Base-by-base conservation (phyloP, 495 filamentous ascomycete genomes). In the Penicillium samsonianum region DNA sequence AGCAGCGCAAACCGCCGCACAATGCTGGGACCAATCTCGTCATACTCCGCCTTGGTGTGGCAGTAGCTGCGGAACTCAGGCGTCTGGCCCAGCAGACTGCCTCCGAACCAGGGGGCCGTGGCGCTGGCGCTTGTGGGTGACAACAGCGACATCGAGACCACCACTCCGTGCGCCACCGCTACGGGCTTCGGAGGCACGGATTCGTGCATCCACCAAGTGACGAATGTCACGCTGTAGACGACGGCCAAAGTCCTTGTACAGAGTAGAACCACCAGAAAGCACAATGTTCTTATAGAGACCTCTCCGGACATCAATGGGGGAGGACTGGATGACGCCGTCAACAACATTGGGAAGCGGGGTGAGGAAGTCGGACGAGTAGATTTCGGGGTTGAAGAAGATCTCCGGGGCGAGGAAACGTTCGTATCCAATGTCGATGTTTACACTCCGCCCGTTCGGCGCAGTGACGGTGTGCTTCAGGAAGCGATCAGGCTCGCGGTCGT, bases 261-360 rank as follows among this genome's bases (percentile, higher is more conserved):
- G 79, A 11, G 94, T 98, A 52, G 91, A 96, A 53, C 94, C 94
- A 62, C 94, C 94, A 8, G 93, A 97, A 33, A 98, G 81, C 5
- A 98, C 94, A 75, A 98, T 98, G 74, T 98, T 98, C 87, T 98
- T 98, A 81, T 98, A 98, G 7, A 98, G 84, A 22, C 94, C 94
- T 74, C 94, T 82, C 60, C 94, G 90, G 46, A 98, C 94, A 70
- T 98, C 94, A 65, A 98, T 98, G 30, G 94, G 94, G 41, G 92
- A 96, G 20, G 89, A 91, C 72, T 98, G 94, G 67, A 98, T 98
- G 57, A 98, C 94, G 49, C 87, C 88, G 69, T 98, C 94, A 45
- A 98, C 94, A 40, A 98, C 91, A 46, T 80, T 91, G 30, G 94
- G 94, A 3, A 98, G 82, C 6, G 94, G 94, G 4, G 94, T 98